These are phyloP conservation scores for Neotropicomus parvogracilis DNA, from an alignment of 1,284 basidiomycete genomes.

Conservation along the genomic window DNA sequence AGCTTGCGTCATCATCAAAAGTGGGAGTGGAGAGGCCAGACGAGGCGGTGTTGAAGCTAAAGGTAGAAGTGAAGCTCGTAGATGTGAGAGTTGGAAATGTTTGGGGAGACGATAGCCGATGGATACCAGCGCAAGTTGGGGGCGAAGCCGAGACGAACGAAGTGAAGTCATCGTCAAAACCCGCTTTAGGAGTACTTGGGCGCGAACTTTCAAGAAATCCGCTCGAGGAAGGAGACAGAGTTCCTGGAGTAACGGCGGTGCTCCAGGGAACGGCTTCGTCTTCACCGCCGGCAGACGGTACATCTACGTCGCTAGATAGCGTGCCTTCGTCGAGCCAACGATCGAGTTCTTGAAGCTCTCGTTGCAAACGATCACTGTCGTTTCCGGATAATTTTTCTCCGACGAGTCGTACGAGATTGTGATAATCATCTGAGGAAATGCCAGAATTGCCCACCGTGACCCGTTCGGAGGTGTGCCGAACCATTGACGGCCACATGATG, in stretches of 20 bases:
- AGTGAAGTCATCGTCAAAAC: conserved; percentile 78
- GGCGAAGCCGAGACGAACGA: conserved; percentile 62
- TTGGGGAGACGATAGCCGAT: conserved; percentile 11
- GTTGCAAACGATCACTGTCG: conserved; percentile 36
- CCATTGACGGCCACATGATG: conserved; percentile 81
- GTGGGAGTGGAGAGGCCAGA: conserved; percentile 26
- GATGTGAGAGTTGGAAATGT: conserved; percentile 9
- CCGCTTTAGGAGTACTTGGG: conserved; percentile 29
- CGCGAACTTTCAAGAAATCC: conserved; percentile 17
- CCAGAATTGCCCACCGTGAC: background rate
- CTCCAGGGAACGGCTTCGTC: conserved; percentile 24
- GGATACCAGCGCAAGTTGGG: conserved; percentile 3
- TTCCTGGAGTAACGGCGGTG: conserved; percentile 29
- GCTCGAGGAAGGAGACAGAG: conserved; percentile 26
- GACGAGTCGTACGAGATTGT: conserved; percentile 22
- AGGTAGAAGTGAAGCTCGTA: conserved; percentile 24
- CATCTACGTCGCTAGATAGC: conserved; percentile 16
- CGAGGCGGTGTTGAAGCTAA: conserved; percentile 21
- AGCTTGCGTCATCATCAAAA: conserved; percentile 18
- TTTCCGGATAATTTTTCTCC: conserved; percentile 19
- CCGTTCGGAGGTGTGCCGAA: conserved; percentile 21
- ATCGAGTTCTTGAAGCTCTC: conserved; percentile 56
- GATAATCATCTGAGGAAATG: conserved; percentile 19
- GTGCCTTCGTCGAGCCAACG: conserved; percentile 57
- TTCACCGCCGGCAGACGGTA: conserved; percentile 10